Base-by-base conservation (phyloP, 2,329 filamentous ascomycete genomes). In the Basipetospora chlamydospora region DNA sequence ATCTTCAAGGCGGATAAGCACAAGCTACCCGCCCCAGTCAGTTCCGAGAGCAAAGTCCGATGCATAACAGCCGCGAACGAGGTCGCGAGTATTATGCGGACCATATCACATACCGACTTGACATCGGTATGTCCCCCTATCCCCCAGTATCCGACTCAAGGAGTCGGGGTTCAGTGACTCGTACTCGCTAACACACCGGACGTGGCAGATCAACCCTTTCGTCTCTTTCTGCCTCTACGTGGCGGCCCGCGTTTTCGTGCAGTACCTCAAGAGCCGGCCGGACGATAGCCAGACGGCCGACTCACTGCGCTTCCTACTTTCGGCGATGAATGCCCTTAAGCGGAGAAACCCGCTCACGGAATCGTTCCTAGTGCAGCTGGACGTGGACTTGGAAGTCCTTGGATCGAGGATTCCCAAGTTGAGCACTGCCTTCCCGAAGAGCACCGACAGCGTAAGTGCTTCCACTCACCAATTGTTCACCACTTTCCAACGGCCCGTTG, bases 1-100 rank as follows among this genome's bases (percentile, higher is more conserved):
- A 96, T 98, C 15, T 95, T 88, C 67, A 96, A 95, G 54, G 86
- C 87, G 0, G 88, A 96, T 49, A 90, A 86, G 58, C 80, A 94
- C 55, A 73, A 76, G 37, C 62, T 95, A 42, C 77, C 84, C 1
- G 63, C 70, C 1, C 77, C 80, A 13, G 78, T 95, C 32, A 78
- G 82, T 43, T 76, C 81, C 2, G 88, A 96, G 52, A 94, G 87
- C 55, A 95, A 94, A 55, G 74, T 90, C 11, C 73, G 90, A 42
- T 96, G 90, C 49, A 85, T 96, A 41, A 86, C 86, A 16, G 86
- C 88, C 10, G 90, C 90, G 20, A 86, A 87, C 39, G 87, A 95
- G 52, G 92, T 95, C 51, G 82, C 87, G 7, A 87, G 77, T 46
- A 88, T 94, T 44, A 96, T 96, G 90, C 78, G 84, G 41, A 86